Base-by-base conservation (phyloP, 805 yeast genomes). In the Wickerhamomyces chaumierensis region DNA sequence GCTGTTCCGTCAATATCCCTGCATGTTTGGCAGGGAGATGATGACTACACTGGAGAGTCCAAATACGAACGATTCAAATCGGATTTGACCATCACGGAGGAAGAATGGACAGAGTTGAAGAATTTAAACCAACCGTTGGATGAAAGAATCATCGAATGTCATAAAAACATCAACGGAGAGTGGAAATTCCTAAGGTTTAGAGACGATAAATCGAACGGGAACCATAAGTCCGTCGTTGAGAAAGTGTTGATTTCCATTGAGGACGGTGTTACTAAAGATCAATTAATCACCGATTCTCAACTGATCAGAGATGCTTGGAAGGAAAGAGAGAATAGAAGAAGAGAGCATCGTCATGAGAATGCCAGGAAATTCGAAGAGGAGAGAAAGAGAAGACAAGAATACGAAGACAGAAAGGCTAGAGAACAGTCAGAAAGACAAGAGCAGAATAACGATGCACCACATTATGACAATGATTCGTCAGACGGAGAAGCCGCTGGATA, bases 111-210 rank as follows among this genome's bases (percentile, higher is more conserved):
- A 34, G 64, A 69, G 35, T 58, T 87, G 51, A 87, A 86, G 53
- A 60, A 52, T 3, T 56, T 80, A 19, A 69, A 73, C 14, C 88
- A 90, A 57, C 95, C 96, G 0, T 68, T 92, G 37, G 85, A 90
- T 52, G 94, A 88, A 18, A 68, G 97, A 44, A 75, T 94, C 23
- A 88, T 79, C 2, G 99, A 92, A 58, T 86, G 92, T 45, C 69
- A 81, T 39, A 73, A 78, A 53, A 81, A 78, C 43, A 62, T 64
- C 18, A 68, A 70, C 35, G 61, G 61, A 17, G 72, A 69, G 35
- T 92, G 98, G 98, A 75, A 75, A 42, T 68, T 84, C 65, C 57
- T 90, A 41, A 68, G 99, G 43, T 92, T 90, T 58, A 71, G 99
- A 55, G 95, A 92, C 61, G 99, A 92, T 59, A 92, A 92, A 55